Base-by-base conservation (phyloP, 768 basidiomycete species). In the Clathrus columnatus region DNA sequence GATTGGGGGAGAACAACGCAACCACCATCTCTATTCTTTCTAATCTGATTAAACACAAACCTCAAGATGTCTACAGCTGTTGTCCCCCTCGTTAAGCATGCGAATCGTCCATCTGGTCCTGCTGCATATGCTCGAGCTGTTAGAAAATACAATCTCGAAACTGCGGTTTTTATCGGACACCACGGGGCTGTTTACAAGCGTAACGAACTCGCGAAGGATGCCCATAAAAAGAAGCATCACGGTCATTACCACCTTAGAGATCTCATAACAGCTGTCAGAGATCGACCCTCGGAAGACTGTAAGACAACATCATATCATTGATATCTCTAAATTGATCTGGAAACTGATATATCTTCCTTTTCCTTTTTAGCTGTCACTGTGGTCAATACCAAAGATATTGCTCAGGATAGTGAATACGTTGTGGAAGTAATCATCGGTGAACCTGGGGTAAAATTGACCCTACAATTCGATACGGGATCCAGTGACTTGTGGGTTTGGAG, bases 371-470 rank as follows among this genome's bases (percentile, higher is more conserved):
- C 45, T 5, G 54, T 53, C 2, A 59, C 62, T n/a, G 60, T 65
- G 50, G 66, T 67, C 18, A 64, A 64, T 2, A 63, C 66, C 5
- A 54, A 61, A 48, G 61, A 62, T 27, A 62, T 67, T 27, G 61
- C 65, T 42, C 63, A 51, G 50, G 71, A 71, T 56, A 61, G 65
- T 30, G 72, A 73, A 60, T 73, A 72, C 51, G 67, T 72, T 42
- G 71, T 73, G 17, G 64, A 66, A 4, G 72, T 73, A 27, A 69
- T 62, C 55, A 67, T 72, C 21, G 72, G 72, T 50, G 71, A 70
- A n/a, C 72, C 72, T 2, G 70, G 68, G 23, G 67, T 71, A 28
- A 70, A 68, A 4, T 60, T 72, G 41, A 66, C 70, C 54, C 67
- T 72, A 63, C 65, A 67, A 32, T 65, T 65, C 50, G 65, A 67